Conservation (phyloP, 176 grass and related monocot genomes). For the Hsuehochloa calcarea region DNA sequence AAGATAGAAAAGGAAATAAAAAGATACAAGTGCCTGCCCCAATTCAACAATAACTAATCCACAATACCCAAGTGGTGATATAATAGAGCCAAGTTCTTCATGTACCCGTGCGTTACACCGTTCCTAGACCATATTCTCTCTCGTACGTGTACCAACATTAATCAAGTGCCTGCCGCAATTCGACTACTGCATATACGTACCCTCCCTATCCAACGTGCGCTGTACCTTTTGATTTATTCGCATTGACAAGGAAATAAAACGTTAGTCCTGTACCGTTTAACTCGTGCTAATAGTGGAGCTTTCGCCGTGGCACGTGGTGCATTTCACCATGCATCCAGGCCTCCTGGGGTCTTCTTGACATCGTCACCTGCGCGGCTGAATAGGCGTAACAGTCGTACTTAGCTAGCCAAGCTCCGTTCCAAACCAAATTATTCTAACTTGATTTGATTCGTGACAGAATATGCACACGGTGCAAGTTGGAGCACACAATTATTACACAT, state of each 20-base stretch:
- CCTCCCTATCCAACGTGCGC: background rate
- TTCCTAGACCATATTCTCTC: background rate
- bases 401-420: background rate
- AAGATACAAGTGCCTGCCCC: background rate
- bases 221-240: background rate
- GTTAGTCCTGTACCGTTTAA: background rate
- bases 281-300: background rate
- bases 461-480: background rate
- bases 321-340: conserved; percentile 17
- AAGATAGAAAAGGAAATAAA: background rate
- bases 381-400: too few relatives aligned
- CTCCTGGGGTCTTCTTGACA: background rate
- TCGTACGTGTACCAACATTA: too few relatives aligned
- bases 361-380: too few relatives aligned
- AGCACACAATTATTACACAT: background rate
- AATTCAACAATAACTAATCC: background rate
- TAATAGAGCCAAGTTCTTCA: background rate
- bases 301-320: conserved; percentile 32
- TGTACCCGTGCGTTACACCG: background rate
- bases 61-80: background rate
- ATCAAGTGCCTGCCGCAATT: background rate
- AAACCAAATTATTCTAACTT: background rate
- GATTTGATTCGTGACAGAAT: conserved; percentile 9
- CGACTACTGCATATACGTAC: background rate
- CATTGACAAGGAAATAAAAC: background rate